Base-by-base conservation (phyloP, 495 filamentous ascomycete genomes). In the Podospora comata region DNA sequence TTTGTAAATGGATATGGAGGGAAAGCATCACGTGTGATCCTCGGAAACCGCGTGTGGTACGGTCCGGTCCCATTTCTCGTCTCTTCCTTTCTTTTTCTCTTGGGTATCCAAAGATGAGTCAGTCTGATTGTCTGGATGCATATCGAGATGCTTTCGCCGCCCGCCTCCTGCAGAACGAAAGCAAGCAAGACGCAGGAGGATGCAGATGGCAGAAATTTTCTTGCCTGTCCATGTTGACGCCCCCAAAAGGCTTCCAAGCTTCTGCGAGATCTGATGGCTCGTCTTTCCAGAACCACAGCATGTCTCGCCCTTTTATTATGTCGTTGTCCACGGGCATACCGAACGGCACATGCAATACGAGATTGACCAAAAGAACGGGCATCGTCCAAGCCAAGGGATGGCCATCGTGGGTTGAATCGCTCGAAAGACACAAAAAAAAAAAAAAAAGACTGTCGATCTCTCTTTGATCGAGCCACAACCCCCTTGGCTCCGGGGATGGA, bases 271-370 rank as follows among this genome's bases (percentile, higher is more conserved):
- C 39, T 27, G 59, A 30, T 20, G 59, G 16, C 59, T 61, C 19
- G 58, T 18, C 59, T 28, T 61, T 61, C 30, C 59, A 23, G 59
- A 26, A 61, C 26, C 56, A 59, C 19, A 6, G 26, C 30, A 18
- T 30, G 27, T 61, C 20, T 23, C 9, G 26, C 59, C 59, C 59
- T 61, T 61, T 61, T 34, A 18, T 18, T 61, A 48, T 48, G 39
- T 48, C 39, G 39, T 48, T 11, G 7, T 48, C 39, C 39, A 20
- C 59, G 59, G 59, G 59, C 59, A 61, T 61, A 61, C 59, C 59
- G 59, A 61, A 58, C n/a, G 59, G 59, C 59, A 30, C 59, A 61
- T 61, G 27, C 26, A 61, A 61, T 61, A 61, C 59, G 59, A 61
- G 59, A 48, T 48, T 6, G 39, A 61, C 27, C 59, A 59, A 28